Evolutionary conservation across 805 yeast species (phyloP).

Genomic region (Hanseniaspora valbyensis): DNA sequence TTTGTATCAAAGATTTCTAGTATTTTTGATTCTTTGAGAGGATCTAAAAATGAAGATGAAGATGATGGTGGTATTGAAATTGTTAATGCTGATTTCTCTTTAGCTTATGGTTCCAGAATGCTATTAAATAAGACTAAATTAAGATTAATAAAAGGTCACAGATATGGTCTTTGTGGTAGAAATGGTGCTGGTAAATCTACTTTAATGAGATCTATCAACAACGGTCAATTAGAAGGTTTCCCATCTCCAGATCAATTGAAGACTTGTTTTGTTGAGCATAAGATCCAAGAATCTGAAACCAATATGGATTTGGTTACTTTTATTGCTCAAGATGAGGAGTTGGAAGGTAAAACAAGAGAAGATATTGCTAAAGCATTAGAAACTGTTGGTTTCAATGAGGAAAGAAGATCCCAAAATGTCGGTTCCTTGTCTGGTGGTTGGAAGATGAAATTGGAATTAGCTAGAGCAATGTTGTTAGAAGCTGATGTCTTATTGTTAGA

Average conservation of each 20-base stretch:
- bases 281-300: constrained; percentile 88
- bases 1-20: constrained; percentile 43
- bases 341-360: constrained; percentile 48
- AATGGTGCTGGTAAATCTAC: constrained; percentile 99
- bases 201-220: constrained; percentile 89
- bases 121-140: constrained; percentile 82
- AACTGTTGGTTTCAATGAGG: constrained; percentile 84
- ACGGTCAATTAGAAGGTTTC: constrained; percentile 95
- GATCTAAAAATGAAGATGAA: constrained; percentile 41
- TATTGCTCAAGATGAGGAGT: constrained; percentile 80
- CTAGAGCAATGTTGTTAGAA: constrained; percentile 96
- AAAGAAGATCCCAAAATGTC: constrained; percentile 78
- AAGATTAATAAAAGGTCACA: constrained; percentile 82
- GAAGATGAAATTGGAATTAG: constrained; percentile 97
- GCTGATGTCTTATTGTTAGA: constrained; percentile 91
- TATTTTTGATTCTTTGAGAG: constrained; percentile 38
- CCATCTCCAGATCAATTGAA: constrained; percentile 77
- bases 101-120: constrained; percentile 97
- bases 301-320: constrained; percentile 79
- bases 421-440: constrained; percentile 97
- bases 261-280: constrained; percentile 96
- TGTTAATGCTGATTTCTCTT: constrained; percentile 86
- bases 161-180: constrained; percentile 96
- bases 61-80: constrained; percentile 77
- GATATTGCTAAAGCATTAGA: constrained; percentile 68